A percentile compares a stretch with the other conserved stretches of the same genome.
Evolutionary conservation across 257 asterid species (phyloP).

Genomic region (Nemophila menziesii): DNA sequence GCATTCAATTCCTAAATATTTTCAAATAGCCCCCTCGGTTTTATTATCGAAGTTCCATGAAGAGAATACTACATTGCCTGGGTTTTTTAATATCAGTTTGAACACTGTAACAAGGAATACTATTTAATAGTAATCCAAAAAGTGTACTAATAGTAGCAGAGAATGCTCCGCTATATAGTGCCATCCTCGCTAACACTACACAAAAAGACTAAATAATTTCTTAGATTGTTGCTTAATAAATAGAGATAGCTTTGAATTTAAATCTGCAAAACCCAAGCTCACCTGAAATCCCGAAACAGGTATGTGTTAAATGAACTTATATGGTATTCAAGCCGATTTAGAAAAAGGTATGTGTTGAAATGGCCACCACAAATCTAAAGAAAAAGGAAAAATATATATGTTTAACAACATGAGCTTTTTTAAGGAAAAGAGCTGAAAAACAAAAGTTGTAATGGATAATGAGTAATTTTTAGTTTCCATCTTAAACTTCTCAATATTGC

Average conservation of each 20-base stretch:
- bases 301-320: no score
- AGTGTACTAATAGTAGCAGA: constrained; percentile 19
- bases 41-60: constrained; percentile 54
- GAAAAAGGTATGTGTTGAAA: no score
- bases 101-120: constrained; percentile 20
- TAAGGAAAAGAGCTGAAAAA: no score
- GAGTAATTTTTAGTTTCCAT: no score
- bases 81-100: constrained; percentile 59
- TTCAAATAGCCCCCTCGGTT: constrained; percentile 55
- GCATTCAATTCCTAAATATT: constrained; percentile 54
- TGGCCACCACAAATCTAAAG: no score
- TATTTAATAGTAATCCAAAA: constrained; percentile 27
- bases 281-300: background rate
- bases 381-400: no score
- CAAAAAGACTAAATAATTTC: constrained; percentile 1
- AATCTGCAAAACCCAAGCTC: constrained; percentile 3
- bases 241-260: constrained; percentile 1
- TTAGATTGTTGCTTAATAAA: constrained; percentile 4
- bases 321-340: no score
- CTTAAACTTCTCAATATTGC: no score
- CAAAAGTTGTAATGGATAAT: no score
- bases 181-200: constrained; percentile 16
- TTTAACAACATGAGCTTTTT: no score
- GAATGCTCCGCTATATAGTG: constrained; percentile 13
- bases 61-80: constrained; percentile 15